Evolutionary conservation across 2,329 filamentous ascomycete genomes (phyloP), one percentile per base, ranked within the genome.

Genomic region (Aureobasidium sp.): DNA sequence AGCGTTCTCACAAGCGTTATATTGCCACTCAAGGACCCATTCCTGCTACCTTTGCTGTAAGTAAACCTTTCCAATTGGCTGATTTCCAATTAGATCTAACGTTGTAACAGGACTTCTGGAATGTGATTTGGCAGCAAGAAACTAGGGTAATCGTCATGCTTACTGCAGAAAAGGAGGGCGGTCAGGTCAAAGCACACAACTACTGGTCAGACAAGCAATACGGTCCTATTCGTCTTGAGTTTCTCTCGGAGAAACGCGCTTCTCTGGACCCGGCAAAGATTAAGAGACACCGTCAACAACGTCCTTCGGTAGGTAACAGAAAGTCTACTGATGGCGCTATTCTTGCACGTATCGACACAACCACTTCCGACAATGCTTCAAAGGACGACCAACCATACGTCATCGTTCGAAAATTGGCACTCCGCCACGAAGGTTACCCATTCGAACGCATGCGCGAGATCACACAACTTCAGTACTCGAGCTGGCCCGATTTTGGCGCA

Each of bases 401-500:
- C 58, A 86, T 88, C 53, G 85, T 97, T 44, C 88, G 94, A 50
- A 94, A 94, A 72, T 94, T 97, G 70, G 88, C 89, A 0, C 78
- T 99, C 32, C 87, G 86, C 1, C 90, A 97, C 71, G 78, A 85
- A 2, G 79, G 83, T 1, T 83, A 89, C 63, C 92, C 93, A 0
- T 97, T 96, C 70, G 84, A 86, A 23, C 89, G 91, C 0, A 88
- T 96, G 67, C 88, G 93, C 27, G 92, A 97, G 74, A 88, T 99
- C 65, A 97, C 92, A 0, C 94, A 99, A 68, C 79, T 99, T 15
- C 92, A 97, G 71, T 97, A 97, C 73, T 86, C 91, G 0, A 87
- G 88, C n/a, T 99, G 94, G 94, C 94, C 94, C 0, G 94, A 99
- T 71, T 97, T 97, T 74, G 94, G 94, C 23, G 88, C 91, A 0